Percentiles rank a stretch among this genome's conserved stretches.
phyloP scores from a whole-genome alignment of 1,284 basidiomycete genomes.

The Microbotryum intermedium region DNA sequence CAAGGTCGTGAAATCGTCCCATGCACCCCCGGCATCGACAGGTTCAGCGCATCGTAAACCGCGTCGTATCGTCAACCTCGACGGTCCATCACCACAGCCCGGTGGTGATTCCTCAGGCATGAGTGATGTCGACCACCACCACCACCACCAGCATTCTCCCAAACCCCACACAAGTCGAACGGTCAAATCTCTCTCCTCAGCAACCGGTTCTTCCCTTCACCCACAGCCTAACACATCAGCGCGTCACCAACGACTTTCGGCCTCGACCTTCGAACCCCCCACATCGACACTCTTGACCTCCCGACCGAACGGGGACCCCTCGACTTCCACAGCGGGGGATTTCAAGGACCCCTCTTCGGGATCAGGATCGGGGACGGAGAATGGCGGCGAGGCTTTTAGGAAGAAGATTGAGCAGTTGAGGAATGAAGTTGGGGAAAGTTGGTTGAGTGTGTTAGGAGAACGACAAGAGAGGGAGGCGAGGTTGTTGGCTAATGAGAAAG shows the following conservation, averaged over 20 bases:
- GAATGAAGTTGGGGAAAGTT: conserved; percentile 63
- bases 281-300: not conserved
- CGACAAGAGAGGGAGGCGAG: conserved; percentile 16
- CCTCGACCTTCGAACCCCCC: conserved; percentile 55
- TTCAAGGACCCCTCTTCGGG: not conserved
- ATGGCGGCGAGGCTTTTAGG: conserved; percentile 58
- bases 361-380: not conserved
- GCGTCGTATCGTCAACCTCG: conserved; percentile 28
- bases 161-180: not conserved
- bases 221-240: conserved; percentile 18
- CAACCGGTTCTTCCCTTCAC: not conserved
- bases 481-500: no score
- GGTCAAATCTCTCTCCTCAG: not conserved
- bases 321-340: no score
- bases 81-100: not conserved
- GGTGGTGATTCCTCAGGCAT: not conserved
- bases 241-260: conserved; percentile 50
- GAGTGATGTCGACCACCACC: conserved; percentile 10
- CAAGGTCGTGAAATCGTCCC: not conserved
- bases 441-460: conserved; percentile 35
- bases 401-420: conserved; percentile 68
- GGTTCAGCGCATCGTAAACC: conserved; percentile 16
- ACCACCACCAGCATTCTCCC: not conserved
- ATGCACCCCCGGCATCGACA: not conserved
- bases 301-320: no score